Evolutionary conservation across 2,329 filamentous ascomycete species (phyloP), one percentile per base, ranked within the genome.

Genomic region (Graphilbum fragrans): DNA sequence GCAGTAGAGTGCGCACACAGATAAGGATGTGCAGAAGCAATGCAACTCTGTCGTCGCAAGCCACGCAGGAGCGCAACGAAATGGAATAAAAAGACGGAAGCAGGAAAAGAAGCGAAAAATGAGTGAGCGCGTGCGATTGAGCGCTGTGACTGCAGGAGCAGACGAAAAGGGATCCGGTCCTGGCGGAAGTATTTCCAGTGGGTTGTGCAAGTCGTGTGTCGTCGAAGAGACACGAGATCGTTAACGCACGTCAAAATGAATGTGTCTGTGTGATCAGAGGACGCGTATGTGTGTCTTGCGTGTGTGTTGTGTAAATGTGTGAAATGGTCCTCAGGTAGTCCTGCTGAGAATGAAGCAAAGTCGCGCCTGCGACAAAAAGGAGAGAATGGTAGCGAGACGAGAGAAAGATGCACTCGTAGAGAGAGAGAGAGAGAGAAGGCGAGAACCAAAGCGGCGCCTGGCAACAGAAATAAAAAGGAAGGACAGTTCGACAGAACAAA

Each of bases 351-450:
- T 17, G 22, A 22, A 35, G 18, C 27, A 35, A n/a, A 36, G 37
- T 45, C 41, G 44, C 29, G 21, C 44, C 35, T 41, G 44, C 44
- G 44, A 45, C 38, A 43, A 38, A 36, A 29, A 41, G 38, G 29
- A 38, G n/a, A 39, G 31, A 22, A 38, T 21, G 21, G 17, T 39
- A 33, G 23, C 18, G 14, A 6, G 19, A 29, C 3, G n/a, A 20
- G 37, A 36, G 20, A 41, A 32, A 27, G n/a, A 29, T 14, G 14
- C 10, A 22, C 9, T 17, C 34, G 21, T 17, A 41, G 19, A 31
- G 34, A 34, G 22, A 18, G 17, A 18, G 32, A 35, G 5, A 19
- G 22, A 29, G 23, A 33, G n/a, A 32, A 31, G 18, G 17, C n/a
- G 27, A 34, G n/a, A n/a, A n/a, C n/a, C n/a, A 9, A 9, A 31